Percentiles rank a stretch among this genome's conserved stretches.
phyloP scores from a whole-genome alignment of 495 filamentous ascomycete species.

The Amniculicola lignicola region DNA sequence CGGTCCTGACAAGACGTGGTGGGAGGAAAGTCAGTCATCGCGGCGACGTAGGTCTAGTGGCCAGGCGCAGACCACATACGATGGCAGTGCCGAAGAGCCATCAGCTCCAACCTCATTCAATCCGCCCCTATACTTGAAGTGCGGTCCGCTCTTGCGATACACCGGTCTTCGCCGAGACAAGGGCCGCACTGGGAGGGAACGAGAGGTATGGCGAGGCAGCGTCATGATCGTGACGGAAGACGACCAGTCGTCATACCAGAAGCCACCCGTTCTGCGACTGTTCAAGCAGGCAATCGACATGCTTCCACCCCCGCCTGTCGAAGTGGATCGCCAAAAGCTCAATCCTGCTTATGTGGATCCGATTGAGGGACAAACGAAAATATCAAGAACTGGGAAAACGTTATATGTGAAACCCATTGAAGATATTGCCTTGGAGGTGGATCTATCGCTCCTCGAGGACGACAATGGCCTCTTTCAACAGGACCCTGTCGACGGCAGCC shows the following conservation, averaged over 20 bases:
- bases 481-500: conserved; percentile 39
- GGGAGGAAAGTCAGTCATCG: conserved; percentile 38
- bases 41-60: conserved; percentile 15
- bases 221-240: conserved; percentile 93
- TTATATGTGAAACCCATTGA: conserved; percentile 85
- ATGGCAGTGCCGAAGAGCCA: conserved; percentile 36
- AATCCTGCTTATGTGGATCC: conserved; percentile 84
- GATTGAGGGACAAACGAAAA: conserved; percentile 78
- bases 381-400: conserved; percentile 73
- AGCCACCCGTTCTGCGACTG: conserved; percentile 69
- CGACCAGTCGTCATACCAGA: conserved; percentile 73
- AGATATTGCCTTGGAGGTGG: conserved; percentile 65
- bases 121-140: conserved; percentile 79
- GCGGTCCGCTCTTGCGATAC: conserved; percentile 85
- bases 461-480: conserved; percentile 76
- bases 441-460: conserved; percentile 71
- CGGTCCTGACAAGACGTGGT: conserved; percentile 29
- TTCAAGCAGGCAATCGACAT: conserved; percentile 85
- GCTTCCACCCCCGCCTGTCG: conserved; percentile 71
- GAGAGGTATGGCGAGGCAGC: conserved; percentile 87
- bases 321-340: conserved; percentile 62
- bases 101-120: conserved; percentile 62
- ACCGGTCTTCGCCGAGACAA: conserved; percentile 67
- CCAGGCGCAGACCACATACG: conserved; percentile 27
- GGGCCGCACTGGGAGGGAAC: conserved; percentile 42